Evolutionary conservation across 345 rosid species (phyloP).

Genomic region (Dimocarpus longan): DNA sequence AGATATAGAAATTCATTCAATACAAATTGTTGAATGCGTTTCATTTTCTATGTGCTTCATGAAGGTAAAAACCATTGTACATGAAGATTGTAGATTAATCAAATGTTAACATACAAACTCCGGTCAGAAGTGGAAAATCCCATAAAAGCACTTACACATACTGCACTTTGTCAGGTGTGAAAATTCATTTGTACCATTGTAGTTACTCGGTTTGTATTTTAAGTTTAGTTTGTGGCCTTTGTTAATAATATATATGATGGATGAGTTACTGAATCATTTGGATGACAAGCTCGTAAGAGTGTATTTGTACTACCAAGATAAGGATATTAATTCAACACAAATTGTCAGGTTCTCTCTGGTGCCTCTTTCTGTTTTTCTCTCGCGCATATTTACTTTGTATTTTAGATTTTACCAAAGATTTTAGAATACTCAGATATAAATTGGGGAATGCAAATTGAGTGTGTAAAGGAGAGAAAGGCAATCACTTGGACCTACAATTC

Average conservation of each 20-base stretch:
- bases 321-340: background rate
- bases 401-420: background rate
- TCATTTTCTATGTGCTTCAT: background rate
- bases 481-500: background rate
- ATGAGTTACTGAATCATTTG: background rate
- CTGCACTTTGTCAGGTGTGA: background rate
- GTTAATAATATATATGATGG: slow-evolving; percentile 6
- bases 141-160: background rate
- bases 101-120: background rate
- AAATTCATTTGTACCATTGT: background rate
- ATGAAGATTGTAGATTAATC: slow-evolving; percentile 13
- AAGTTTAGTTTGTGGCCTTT: background rate
- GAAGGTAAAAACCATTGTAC: background rate
- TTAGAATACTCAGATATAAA: background rate
- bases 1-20: slow-evolving; percentile 24
- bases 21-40: slow-evolving; percentile 7
- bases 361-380: background rate
- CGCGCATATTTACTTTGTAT: background rate
- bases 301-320: background rate
- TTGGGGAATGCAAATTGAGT: no score
- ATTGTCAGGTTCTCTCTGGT: background rate
- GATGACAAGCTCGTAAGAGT: background rate
- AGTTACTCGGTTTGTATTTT: background rate
- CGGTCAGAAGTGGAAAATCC: background rate
- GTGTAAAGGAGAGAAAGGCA: no score